Percentiles rank a stretch among this genome's conserved stretches.
phyloP scores from a whole-genome alignment of 768 basidiomycete genomes.

The Lactarius hengduanensis region DNA sequence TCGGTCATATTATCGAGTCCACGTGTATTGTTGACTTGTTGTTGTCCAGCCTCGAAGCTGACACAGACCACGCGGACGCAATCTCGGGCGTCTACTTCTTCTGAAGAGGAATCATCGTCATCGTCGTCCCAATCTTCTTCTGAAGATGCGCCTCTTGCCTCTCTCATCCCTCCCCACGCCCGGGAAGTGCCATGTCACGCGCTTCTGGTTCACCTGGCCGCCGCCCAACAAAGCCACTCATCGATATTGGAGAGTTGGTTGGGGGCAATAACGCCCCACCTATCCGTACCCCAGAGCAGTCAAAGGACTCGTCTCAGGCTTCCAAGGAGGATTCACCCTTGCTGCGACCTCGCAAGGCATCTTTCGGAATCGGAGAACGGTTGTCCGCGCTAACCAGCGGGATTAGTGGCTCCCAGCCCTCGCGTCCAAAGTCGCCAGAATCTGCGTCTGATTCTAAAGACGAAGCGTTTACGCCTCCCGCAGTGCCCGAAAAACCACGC shows the following conservation, averaged over 20 bases:
- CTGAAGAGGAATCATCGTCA: slow-evolving; percentile 30
- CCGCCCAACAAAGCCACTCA: slow-evolving; percentile 44
- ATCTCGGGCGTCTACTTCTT: slow-evolving; percentile 29
- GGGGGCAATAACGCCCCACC: slow-evolving; percentile 8
- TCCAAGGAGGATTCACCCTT: slow-evolving; percentile 4
- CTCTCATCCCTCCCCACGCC: slow-evolving; percentile 61
- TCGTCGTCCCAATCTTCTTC: slow-evolving; percentile 43
- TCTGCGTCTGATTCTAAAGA: slow-evolving; percentile 10
- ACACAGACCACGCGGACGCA: slow-evolving; percentile 23
- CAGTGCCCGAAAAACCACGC: slow-evolving; percentile 21
- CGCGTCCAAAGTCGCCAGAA: slow-evolving; percentile 13
- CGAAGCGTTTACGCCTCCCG: slow-evolving; percentile 26
- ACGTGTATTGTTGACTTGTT: background rate
- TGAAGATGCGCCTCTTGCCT: slow-evolving; percentile 64
- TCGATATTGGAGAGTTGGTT: slow-evolving; percentile 36
- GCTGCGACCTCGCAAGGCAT: slow-evolving; percentile 21
- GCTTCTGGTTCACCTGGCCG: slow-evolving; percentile 31
- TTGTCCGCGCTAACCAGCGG: slow-evolving; percentile 24
- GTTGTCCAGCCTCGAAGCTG: background rate
- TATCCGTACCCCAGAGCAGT: slow-evolving; percentile 7
- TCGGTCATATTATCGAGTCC: background rate
- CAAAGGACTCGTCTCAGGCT: background rate
- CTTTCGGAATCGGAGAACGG: slow-evolving; percentile 24
- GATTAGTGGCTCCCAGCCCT: slow-evolving; percentile 15
- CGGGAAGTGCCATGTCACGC: slow-evolving; percentile 53